phyloP scores from a whole-genome alignment of 1,284 basidiomycete species.

The Leucoagaricus sp. region DNA sequence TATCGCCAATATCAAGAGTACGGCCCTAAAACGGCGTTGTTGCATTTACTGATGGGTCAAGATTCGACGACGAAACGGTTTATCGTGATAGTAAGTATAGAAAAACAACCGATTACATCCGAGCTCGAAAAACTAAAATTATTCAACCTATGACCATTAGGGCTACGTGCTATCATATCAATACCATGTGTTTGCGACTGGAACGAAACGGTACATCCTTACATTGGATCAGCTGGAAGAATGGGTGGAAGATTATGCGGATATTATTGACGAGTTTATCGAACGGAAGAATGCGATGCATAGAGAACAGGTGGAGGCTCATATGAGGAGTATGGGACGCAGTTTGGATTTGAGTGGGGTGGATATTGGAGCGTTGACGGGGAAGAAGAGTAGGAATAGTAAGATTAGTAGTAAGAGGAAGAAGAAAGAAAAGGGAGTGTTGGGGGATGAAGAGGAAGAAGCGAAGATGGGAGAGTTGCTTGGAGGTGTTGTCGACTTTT shows the following conservation, averaged over 20 bases:
- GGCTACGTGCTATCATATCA: constrained; percentile 16
- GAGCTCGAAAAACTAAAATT: too few relatives aligned
- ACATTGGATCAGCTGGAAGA: constrained; percentile 15
- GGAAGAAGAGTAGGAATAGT: neutral
- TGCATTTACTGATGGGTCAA: constrained; percentile 15
- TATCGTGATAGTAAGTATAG: constrained; percentile 12
- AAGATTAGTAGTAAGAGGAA: constrained; percentile 12
- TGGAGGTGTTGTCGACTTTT: constrained; percentile 12
- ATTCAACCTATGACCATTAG: constrained; percentile 1
- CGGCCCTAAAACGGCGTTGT: constrained; percentile 14
- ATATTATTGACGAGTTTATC: constrained; percentile 16
- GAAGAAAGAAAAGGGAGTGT: constrained; percentile 8
- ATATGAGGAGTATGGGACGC: constrained; percentile 14
- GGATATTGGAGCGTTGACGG: constrained; percentile 8
- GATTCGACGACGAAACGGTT: constrained; percentile 16
- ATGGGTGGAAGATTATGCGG: constrained; percentile 15
- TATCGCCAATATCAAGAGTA: constrained; percentile 16
- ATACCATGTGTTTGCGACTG: constrained; percentile 16
- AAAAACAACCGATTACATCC: neutral
- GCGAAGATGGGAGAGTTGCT: constrained; percentile 8
- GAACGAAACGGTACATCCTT: constrained; percentile 15
- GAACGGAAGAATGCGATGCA: constrained; percentile 16
- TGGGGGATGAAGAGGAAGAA: constrained; percentile 9
- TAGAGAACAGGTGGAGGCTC: constrained; percentile 14
- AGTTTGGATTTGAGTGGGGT: constrained; percentile 14